Conservation (phyloP, 257 asterid genomes). For the Fraxinus americana region DNA sequence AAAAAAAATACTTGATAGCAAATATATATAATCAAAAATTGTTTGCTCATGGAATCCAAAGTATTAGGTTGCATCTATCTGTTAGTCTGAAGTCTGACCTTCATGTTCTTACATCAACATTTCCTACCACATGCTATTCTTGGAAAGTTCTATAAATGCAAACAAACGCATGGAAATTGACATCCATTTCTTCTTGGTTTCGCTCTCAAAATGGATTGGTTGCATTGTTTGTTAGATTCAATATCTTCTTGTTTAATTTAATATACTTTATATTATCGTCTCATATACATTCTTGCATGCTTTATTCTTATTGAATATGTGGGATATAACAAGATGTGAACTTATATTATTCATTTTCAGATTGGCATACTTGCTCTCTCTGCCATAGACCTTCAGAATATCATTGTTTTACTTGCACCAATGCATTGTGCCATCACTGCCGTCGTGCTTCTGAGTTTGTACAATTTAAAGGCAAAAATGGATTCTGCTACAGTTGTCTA, state of each 20-base stretch:
- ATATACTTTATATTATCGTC: constrained; percentile 12
- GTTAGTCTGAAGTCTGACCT: constrained; percentile 10
- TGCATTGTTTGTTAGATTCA: constrained; percentile 15
- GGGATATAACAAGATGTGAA: constrained; percentile 18
- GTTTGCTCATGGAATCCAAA: not conserved
- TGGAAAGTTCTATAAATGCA: not conserved
- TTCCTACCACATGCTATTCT: not conserved
- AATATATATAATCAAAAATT: not conserved
- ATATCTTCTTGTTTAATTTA: constrained; percentile 1
- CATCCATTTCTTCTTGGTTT: constrained; percentile 11
- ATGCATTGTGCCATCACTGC: constrained; percentile 65
- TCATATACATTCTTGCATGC: not conserved
- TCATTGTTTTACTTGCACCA: constrained; percentile 73
- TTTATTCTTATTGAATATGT: constrained; percentile 5
- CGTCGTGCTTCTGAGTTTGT: constrained; percentile 32
- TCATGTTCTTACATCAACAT: constrained; percentile 3
- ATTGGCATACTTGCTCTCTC: constrained; percentile 64
- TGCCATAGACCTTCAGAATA: constrained; percentile 43
- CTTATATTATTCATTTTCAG: constrained; percentile 42
- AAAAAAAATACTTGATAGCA: not conserved
- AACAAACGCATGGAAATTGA: not conserved
- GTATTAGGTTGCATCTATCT: constrained; percentile 14
- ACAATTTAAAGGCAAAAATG: constrained; percentile 55
- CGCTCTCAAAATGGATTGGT: constrained; percentile 9
- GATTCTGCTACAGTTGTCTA: constrained; percentile 72